phyloP scores from a whole-genome alignment of 768 basidiomycete species.

The Tulasnella sp. region DNA sequence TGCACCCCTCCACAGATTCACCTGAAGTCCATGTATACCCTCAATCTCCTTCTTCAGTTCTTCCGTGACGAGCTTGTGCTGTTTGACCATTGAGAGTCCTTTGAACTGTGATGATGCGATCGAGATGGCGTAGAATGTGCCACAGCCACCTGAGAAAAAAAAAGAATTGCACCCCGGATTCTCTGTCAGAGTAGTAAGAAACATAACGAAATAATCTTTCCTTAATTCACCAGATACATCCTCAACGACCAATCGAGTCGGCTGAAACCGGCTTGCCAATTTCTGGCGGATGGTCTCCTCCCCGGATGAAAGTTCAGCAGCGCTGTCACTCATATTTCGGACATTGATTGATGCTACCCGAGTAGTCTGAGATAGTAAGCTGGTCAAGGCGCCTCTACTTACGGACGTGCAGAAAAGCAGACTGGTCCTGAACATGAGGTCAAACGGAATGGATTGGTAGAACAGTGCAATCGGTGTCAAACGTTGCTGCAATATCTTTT shows the following conservation, averaged over 20 bases:
- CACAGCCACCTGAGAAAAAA: constrained; percentile 67
- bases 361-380: too few relatives aligned
- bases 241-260: constrained; percentile 72
- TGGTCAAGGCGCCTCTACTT: too few relatives aligned
- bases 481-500: too few relatives aligned
- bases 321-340: constrained; percentile 9
- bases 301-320: constrained; percentile 33
- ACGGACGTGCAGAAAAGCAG: too few relatives aligned
- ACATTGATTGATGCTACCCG: too few relatives aligned
- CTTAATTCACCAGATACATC: constrained; percentile 87
- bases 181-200: neutral
- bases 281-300: constrained; percentile 63
- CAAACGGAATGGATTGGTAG: too few relatives aligned
- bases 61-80: constrained; percentile 83
- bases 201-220: too few relatives aligned
- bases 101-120: constrained; percentile 80
- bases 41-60: constrained; percentile 80
- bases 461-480: too few relatives aligned
- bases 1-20: constrained; percentile 27
- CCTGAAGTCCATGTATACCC: constrained; percentile 90
- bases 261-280: constrained; percentile 61
- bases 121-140: constrained; percentile 89
- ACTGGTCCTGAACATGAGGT: too few relatives aligned
- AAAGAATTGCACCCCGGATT: neutral
- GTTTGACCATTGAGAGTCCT: constrained; percentile 78